Percentiles rank a stretch among this genome's conserved stretches.
These are phyloP conservation scores for Proliferodiscus dingleyae DNA, from an alignment of 2,329 filamentous ascomycete species.

Conservation along the genomic window DNA sequence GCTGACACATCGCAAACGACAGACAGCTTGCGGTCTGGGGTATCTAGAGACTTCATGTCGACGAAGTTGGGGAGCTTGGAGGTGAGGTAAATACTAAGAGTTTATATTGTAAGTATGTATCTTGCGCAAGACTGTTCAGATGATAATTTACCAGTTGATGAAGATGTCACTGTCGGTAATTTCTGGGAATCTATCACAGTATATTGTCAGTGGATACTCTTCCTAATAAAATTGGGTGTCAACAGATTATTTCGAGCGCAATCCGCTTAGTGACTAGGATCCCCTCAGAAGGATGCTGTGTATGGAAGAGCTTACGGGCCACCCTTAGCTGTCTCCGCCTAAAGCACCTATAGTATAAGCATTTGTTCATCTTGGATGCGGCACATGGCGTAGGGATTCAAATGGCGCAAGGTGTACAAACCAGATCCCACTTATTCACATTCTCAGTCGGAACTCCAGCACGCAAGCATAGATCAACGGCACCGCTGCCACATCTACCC, in stretches of 20 bases:
- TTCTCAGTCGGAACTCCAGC: slow-evolving; percentile 66
- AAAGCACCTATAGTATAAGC: no score
- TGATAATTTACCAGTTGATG: slow-evolving; percentile 65
- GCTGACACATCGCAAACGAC: slow-evolving; percentile 78
- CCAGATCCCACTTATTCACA: slow-evolving; percentile 68
- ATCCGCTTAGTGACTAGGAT: no score
- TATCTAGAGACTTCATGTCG: slow-evolving; percentile 62
- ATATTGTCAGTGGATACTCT: no score
- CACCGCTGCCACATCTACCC: slow-evolving; percentile 80
- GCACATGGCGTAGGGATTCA: no score
- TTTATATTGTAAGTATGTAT: background rate
- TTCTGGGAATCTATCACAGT: no score
- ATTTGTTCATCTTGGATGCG: no score
- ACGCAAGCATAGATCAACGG: slow-evolving; percentile 72
- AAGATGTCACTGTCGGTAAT: slow-evolving; percentile 73
- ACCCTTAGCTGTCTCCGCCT: slow-evolving; percentile 62
- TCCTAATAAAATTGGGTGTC: no score
- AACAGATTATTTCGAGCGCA: no score
- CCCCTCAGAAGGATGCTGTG: no score
- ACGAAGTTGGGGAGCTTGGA: slow-evolving; percentile 78
- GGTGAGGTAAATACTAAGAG: slow-evolving; percentile 83
- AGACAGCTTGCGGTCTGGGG: slow-evolving; percentile 64
- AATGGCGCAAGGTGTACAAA: no score
- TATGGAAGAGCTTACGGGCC: no score
- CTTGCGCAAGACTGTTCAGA: background rate